A percentile compares a stretch with the other conserved stretches of the same genome.
phyloP scores from a whole-genome alignment of 331 rosid genomes.

The Rhamnella rubrinervis region DNA sequence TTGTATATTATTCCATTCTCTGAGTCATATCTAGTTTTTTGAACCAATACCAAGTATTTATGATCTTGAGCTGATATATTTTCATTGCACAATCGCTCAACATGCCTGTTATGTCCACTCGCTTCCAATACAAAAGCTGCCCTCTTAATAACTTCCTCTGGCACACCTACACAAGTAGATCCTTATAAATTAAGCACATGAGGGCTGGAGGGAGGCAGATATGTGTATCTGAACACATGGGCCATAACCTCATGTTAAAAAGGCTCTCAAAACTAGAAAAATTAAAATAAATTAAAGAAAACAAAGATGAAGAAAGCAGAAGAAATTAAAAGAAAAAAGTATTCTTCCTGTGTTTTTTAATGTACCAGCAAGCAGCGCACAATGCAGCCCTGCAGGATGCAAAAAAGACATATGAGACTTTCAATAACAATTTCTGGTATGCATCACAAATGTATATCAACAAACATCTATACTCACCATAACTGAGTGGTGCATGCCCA shows the following conservation, averaged over 20 bases:
- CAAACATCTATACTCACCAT: constrained; percentile 47
- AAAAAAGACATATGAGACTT: constrained; percentile 21
- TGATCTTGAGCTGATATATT: constrained; percentile 58
- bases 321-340: constrained; percentile 9
- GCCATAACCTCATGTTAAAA: neutral
- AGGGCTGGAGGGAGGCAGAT: neutral
- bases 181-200: neutral
- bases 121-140: constrained; percentile 78
- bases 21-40: constrained; percentile 6
- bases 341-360: constrained; percentile 39
- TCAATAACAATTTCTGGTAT: constrained; percentile 21
- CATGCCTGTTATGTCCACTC: constrained; percentile 42
- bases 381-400: constrained; percentile 80
- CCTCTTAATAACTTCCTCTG: constrained; percentile 68
- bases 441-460: constrained; percentile 21
- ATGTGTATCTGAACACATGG: neutral
- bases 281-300: neutral
- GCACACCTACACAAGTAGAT: constrained; percentile 55
- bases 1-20: neutral
- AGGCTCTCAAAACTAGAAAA: neutral
- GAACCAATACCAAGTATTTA: constrained; percentile 57
- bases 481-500: constrained; percentile 80
- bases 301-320: neutral
- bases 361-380: constrained; percentile 90
- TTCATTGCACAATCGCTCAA: constrained; percentile 60